These are phyloP conservation scores for Lecanicillium sp. DNA, from an alignment of 2,329 filamentous ascomycete genomes.

Conservation along the genomic window DNA sequence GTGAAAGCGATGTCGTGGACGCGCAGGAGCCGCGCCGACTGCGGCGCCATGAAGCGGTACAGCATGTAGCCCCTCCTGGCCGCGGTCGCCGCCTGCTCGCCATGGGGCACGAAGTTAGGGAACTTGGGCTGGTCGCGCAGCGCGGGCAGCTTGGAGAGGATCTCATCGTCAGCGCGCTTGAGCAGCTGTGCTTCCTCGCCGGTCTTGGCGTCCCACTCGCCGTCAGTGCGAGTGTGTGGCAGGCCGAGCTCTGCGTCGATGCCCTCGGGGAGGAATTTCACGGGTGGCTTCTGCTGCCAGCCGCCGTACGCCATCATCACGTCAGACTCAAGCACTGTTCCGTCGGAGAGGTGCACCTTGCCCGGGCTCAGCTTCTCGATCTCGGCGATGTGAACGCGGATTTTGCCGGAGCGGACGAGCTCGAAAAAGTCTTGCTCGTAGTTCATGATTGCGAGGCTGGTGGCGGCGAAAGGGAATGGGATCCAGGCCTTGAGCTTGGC, in stretches of 20 bases:
- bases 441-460: slow-evolving; percentile 54
- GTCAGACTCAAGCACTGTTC: slow-evolving; percentile 41
- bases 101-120: slow-evolving; percentile 36
- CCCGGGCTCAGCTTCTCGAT: slow-evolving; percentile 38
- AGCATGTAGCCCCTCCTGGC: slow-evolving; percentile 28
- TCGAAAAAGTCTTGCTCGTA: slow-evolving; percentile 53
- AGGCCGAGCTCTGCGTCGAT: slow-evolving; percentile 43
- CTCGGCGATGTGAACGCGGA: slow-evolving; percentile 48
- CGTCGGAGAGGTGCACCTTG: slow-evolving; percentile 46
- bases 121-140: slow-evolving; percentile 45
- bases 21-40: slow-evolving; percentile 27
- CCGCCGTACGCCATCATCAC: slow-evolving; percentile 52
- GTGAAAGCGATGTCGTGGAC: slow-evolving; percentile 39
- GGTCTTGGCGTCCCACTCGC: slow-evolving; percentile 15
- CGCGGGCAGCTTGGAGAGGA: slow-evolving; percentile 46
- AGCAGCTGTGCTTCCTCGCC: slow-evolving; percentile 28
- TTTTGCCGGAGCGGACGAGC: slow-evolving; percentile 44
- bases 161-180: slow-evolving; percentile 43
- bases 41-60: slow-evolving; percentile 40
- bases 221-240: slow-evolving; percentile 30
- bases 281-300: slow-evolving; percentile 48
- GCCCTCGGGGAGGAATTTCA: slow-evolving; percentile 46
- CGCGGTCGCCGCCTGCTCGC: slow-evolving; percentile 29
- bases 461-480: slow-evolving; percentile 45
- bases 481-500: slow-evolving; percentile 50